A percentile compares a stretch with the other conserved stretches of the same genome.
Conservation (phyloP, 768 basidiomycete genomes). For the Tylopilus plumbeoviolaceoides region DNA sequence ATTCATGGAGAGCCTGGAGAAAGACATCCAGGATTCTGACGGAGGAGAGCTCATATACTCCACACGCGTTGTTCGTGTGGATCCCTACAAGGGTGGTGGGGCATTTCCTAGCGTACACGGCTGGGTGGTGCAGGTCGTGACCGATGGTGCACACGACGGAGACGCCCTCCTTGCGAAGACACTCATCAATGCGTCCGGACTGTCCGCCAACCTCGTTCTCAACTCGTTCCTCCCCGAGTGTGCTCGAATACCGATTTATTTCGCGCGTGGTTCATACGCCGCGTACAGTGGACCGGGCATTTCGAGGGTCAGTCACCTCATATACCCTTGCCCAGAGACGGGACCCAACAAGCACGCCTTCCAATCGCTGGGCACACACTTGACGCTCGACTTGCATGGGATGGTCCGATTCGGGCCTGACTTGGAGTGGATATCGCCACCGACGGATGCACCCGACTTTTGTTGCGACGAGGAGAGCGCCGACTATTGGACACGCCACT, state of each 20-base stretch:
- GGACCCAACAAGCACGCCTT: conserved; percentile 59
- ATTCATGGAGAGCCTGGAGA: conserved; percentile 79
- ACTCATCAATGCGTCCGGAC: conserved; percentile 79
- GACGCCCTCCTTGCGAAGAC: conserved; percentile 72
- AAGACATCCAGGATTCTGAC: conserved; percentile 71
- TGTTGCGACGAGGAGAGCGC: conserved; percentile 40
- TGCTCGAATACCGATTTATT: conserved; percentile 68
- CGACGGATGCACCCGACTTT: conserved; percentile 26
- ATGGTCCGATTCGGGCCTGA: conserved; percentile 92
- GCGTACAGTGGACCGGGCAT: conserved; percentile 81
- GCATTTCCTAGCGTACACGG: conserved; percentile 40
- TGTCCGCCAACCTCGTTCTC: conserved; percentile 65
- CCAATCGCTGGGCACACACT: conserved; percentile 87
- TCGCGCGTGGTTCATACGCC: conserved; percentile 82
- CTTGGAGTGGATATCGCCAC: conserved; percentile 77
- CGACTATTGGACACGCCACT: conserved; percentile 73
- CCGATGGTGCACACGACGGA: conserved; percentile 43
- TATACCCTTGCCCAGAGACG: conserved; percentile 87
- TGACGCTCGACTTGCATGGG: conserved; percentile 82
- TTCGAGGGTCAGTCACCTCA: conserved; percentile 61
- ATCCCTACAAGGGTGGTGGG: conserved; percentile 44
- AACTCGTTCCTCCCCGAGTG: conserved; percentile 62
- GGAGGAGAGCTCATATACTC: conserved; percentile 68
- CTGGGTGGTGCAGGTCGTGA: conserved; percentile 85
- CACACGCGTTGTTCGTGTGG: conserved; percentile 83